Percentiles rank a stretch among this genome's conserved stretches.
phyloP scores from a whole-genome alignment of 2,329 filamentous ascomycete genomes.

The Fonsecaea nubica region DNA sequence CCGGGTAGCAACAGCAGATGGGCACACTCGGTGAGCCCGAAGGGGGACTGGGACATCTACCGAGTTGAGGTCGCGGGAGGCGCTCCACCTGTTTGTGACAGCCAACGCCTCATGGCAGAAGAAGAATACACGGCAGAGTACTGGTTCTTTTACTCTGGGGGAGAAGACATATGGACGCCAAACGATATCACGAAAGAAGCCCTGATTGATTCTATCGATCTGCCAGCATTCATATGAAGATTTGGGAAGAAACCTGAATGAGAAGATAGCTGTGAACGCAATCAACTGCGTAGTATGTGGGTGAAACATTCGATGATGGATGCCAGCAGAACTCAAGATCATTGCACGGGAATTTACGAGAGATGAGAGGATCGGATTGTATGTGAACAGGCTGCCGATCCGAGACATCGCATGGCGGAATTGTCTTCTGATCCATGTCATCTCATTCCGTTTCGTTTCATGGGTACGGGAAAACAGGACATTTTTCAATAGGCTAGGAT shows the following conservation, averaged over 20 bases:
- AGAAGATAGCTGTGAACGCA: not conserved
- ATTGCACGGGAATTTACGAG: not conserved
- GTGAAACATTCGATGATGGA: constrained; percentile 3
- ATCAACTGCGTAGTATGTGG: constrained; percentile 1
- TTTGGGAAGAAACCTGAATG: constrained; percentile 3
- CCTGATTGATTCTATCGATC: not conserved
- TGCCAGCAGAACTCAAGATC: not conserved
- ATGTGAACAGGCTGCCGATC: not conserved
- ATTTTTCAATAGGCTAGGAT: constrained; percentile 7
- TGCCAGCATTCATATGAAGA: constrained; percentile 24
- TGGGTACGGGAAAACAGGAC: not conserved
- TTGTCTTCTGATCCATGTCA: not conserved
- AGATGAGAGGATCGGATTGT: constrained; percentile 4
- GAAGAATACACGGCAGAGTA: constrained; percentile 53
- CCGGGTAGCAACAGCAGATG: constrained; percentile 20
- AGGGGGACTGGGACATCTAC: constrained; percentile 48
- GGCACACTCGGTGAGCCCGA: constrained; percentile 28
- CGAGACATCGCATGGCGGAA: not conserved
- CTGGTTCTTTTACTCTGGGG: constrained; percentile 46
- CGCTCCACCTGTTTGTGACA: constrained; percentile 46
- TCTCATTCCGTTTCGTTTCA: not conserved
- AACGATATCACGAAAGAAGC: constrained; percentile 14
- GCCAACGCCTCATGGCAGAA: constrained; percentile 41
- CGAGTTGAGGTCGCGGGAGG: constrained; percentile 50
- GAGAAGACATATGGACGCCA: constrained; percentile 32